phyloP scores from a whole-genome alignment of 2,329 filamentous ascomycete genomes.

The Botrytis tulipae region DNA sequence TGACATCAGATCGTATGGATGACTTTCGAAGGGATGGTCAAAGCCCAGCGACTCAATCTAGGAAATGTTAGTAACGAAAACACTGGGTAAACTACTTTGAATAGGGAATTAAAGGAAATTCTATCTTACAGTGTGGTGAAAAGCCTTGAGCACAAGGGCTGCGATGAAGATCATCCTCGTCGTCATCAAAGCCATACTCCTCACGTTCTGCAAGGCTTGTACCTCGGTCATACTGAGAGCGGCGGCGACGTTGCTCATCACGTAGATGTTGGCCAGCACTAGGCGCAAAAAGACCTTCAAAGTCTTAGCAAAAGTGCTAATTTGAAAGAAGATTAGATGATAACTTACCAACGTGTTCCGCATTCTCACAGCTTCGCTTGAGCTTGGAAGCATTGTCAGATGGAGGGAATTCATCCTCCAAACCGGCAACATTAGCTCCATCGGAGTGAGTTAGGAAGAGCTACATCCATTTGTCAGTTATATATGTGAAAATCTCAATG shows the following conservation, averaged over 20 bases:
- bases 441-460: constrained; percentile 54
- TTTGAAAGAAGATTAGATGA: neutral
- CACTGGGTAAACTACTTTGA: neutral
- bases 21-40: constrained; percentile 3
- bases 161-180: constrained; percentile 19
- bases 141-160: constrained; percentile 22
- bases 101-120: neutral
- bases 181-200: constrained; percentile 31
- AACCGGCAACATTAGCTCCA: constrained; percentile 61
- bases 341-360: constrained; percentile 72
- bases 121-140: constrained; percentile 25
- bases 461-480: constrained; percentile 44
- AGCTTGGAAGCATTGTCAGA: constrained; percentile 87
- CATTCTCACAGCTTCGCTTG: constrained; percentile 83
- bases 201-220: constrained; percentile 61
- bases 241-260: constrained; percentile 68
- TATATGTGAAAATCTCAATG: constrained; percentile 37
- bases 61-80: neutral
- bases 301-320: constrained; percentile 20
- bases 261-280: constrained; percentile 71
- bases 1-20: constrained; percentile 17
- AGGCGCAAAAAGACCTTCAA: constrained; percentile 74
- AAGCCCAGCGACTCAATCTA: constrained; percentile 15
- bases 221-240: constrained; percentile 78
- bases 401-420: constrained; percentile 71